These are phyloP conservation scores for Sphaceloma murrayae DNA, from an alignment of 2,329 filamentous ascomycete genomes.

Conservation along the genomic window DNA sequence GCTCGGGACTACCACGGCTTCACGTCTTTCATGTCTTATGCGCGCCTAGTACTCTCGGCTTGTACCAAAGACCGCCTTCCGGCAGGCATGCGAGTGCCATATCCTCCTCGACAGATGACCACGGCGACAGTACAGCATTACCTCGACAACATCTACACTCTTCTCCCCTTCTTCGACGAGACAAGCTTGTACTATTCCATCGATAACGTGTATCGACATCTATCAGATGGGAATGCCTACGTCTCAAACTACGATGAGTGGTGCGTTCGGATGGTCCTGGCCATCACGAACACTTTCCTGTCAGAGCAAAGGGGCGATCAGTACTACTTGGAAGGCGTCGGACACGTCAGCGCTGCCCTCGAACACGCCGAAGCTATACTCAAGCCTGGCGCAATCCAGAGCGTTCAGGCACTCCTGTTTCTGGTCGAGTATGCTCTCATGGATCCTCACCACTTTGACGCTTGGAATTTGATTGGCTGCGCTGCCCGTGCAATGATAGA, in stretches of 20 bases:
- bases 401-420: slow-evolving; percentile 78
- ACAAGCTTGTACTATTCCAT: slow-evolving; percentile 67
- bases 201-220: slow-evolving; percentile 68
- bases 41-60: slow-evolving; percentile 75
- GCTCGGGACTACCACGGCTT: slow-evolving; percentile 89
- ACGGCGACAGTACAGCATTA: slow-evolving; percentile 70
- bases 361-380: slow-evolving; percentile 73
- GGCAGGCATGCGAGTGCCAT: slow-evolving; percentile 45
- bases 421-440: slow-evolving; percentile 84
- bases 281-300: slow-evolving; percentile 65
- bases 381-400: slow-evolving; percentile 70
- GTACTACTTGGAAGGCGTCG: slow-evolving; percentile 50
- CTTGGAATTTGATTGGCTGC: slow-evolving; percentile 87
- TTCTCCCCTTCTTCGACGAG: slow-evolving; percentile 77
- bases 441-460: slow-evolving; percentile 84
- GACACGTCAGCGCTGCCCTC: slow-evolving; percentile 57
- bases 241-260: slow-evolving; percentile 57
- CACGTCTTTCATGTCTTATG: slow-evolving; percentile 83
- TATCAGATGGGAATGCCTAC: slow-evolving; percentile 38
- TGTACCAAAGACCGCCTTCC: slow-evolving; percentile 65
- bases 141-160: slow-evolving; percentile 66
- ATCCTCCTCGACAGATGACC: slow-evolving; percentile 64
- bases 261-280: slow-evolving; percentile 81
- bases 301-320: slow-evolving; percentile 58
- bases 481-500: slow-evolving; percentile 81